Percentiles rank a stretch among this genome's conserved stretches.
These are phyloP conservation scores for Melampsora americana DNA, from an alignment of 1,284 basidiomycete species.

Conservation along the genomic window DNA sequence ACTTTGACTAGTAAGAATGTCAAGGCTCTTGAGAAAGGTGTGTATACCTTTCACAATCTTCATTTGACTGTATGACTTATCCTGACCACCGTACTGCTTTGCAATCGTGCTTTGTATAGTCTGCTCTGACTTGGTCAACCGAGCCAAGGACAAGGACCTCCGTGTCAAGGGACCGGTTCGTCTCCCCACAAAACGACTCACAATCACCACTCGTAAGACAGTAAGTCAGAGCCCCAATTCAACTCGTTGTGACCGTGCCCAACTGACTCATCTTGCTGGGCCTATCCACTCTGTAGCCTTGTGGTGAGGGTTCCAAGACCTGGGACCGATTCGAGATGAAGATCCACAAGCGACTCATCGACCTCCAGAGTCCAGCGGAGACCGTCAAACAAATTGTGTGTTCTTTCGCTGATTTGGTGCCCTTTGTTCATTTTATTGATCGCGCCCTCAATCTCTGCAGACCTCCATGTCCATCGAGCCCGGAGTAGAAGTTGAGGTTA, in stretches of 20 bases:
- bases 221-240: background rate
- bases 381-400: slow-evolving; percentile 99
- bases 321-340: slow-evolving; percentile 99
- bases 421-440: background rate
- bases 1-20: slow-evolving; percentile 97
- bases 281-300: slow-evolving; percentile 63
- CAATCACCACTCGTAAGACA: slow-evolving; percentile 91
- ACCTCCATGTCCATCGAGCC: slow-evolving; percentile 49
- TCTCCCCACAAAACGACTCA: slow-evolving; percentile 96
- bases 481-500: slow-evolving; percentile 48
- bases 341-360: slow-evolving; percentile 99
- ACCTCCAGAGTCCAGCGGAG: slow-evolving; percentile 96
- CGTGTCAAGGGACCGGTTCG: slow-evolving; percentile 98
- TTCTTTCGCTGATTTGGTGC: slow-evolving; percentile 45
- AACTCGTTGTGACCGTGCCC: too few relatives aligned
- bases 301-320: slow-evolving; percentile 99
- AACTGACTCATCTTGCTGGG: background rate
- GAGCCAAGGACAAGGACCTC: slow-evolving; percentile 99
- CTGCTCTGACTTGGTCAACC: slow-evolving; percentile 92
- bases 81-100: background rate
- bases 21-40: slow-evolving; percentile 98
- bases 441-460: slow-evolving; percentile 16
- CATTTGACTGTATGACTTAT: background rate
- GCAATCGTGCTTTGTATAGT: slow-evolving; percentile 59
- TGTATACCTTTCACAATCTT: slow-evolving; percentile 17